phyloP scores from a whole-genome alignment of 331 rosid genomes.

The Acacia pycnantha region DNA sequence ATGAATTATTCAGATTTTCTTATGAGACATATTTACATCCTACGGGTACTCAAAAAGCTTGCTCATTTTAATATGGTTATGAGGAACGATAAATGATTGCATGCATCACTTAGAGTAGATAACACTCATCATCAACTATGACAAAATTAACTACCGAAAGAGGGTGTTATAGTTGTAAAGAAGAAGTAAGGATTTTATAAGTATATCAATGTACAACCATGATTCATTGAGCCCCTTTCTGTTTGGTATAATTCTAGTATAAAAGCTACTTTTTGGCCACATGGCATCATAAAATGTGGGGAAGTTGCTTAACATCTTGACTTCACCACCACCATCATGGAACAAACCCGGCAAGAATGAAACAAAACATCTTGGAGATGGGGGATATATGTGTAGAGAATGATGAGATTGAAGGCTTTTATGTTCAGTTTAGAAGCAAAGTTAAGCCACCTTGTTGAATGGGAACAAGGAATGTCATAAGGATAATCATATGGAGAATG shows the following conservation, averaged over 20 bases:
- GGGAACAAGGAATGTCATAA: background rate
- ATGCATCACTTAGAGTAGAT: background rate
- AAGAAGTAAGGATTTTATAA: background rate
- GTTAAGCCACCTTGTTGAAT: no score
- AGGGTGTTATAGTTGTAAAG: background rate
- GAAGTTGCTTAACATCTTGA: background rate
- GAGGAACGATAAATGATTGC: background rate
- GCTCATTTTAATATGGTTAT: background rate
- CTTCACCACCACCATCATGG: background rate
- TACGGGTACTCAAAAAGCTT: background rate
- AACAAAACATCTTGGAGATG: background rate
- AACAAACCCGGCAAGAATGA: background rate
- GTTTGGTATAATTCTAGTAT: no score
- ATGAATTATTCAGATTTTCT: background rate
- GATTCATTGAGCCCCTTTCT: background rate
- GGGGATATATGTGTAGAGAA: no score
- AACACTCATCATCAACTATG: background rate
- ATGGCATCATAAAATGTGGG: background rate
- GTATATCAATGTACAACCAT: background rate
- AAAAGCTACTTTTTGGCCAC: background rate
- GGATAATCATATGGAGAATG: no score
- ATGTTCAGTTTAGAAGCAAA: no score
- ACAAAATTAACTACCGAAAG: background rate
- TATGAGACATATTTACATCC: background rate
- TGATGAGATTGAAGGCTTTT: no score